These are phyloP conservation scores for Lactarius hengduanensis DNA, from an alignment of 768 basidiomycete species.

Conservation along the genomic window DNA sequence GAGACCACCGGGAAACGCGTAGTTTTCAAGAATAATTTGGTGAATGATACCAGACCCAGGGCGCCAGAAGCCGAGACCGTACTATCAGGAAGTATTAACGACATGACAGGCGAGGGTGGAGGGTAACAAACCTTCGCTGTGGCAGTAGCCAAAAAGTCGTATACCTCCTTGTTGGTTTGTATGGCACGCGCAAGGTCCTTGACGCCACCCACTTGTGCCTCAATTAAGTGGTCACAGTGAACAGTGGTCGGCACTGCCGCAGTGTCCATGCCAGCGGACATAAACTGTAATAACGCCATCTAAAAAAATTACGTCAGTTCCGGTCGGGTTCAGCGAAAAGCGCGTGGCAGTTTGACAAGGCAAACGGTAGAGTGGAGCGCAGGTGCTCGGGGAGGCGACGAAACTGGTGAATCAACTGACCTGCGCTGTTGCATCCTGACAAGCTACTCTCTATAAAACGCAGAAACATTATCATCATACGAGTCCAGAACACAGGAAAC, in stretches of 20 bases:
- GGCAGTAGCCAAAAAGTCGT: constrained; percentile 97
- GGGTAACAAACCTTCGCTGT: constrained; percentile 72
- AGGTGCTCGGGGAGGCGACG: not conserved
- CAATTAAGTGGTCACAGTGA: constrained; percentile 98
- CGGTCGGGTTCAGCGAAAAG: not conserved
- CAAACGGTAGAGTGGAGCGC: not conserved
- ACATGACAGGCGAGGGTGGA: not conserved
- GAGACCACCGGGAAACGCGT: constrained; percentile 97
- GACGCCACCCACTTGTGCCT: constrained; percentile 91
- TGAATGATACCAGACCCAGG: constrained; percentile 99
- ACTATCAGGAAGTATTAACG: constrained; percentile 44
- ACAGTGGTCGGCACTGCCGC: constrained; percentile 98
- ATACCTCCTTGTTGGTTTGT: constrained; percentile 96
- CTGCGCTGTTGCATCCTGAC: constrained; percentile 90
- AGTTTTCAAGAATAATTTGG: constrained; percentile 99
- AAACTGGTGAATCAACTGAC: constrained; percentile 17
- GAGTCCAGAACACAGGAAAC: constrained; percentile 12
- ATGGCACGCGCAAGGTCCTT: constrained; percentile 93
- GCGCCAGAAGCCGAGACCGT: constrained; percentile 99
- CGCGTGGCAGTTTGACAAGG: not conserved
- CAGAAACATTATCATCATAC: constrained; percentile 22
- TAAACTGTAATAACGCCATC: constrained; percentile 99
- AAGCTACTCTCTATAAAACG: constrained; percentile 70
- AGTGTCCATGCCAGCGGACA: constrained; percentile 98
- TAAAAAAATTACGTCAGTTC: constrained; percentile 37